Evolutionary conservation across 139 green algal species (phyloP).

Genomic region (Chlorella ohadii): DNA sequence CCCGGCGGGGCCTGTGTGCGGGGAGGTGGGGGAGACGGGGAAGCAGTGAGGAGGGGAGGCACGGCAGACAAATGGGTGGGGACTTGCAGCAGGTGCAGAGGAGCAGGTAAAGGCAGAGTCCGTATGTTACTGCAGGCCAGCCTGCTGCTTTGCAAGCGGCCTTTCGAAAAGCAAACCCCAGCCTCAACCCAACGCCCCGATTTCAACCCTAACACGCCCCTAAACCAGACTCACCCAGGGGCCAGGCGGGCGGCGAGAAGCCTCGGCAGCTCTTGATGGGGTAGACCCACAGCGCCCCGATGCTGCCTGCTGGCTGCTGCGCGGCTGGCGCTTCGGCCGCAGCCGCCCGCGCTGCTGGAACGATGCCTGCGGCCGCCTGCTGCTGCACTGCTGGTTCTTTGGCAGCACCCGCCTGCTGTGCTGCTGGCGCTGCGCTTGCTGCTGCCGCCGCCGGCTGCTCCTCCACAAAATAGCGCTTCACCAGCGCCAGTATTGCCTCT

Average conservation of each 20-base stretch:
- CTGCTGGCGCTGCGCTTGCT: background rate
- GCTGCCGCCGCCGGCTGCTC: background rate
- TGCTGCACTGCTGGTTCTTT: too few species aligned
- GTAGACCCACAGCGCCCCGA: slow-evolving; percentile 76
- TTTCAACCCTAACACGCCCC: too few species aligned
- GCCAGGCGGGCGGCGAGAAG: slow-evolving; percentile 51
- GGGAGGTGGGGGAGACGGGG: background rate
- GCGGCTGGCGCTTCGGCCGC: too few species aligned
- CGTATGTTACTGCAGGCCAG: too few species aligned
- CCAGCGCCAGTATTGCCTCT: slow-evolving; percentile 45
- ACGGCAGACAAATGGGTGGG: too few species aligned
- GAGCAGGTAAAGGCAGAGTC: too few species aligned
- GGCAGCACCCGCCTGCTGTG: background rate
- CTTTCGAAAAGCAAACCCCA: too few species aligned
- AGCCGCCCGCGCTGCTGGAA: background rate
- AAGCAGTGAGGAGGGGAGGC: background rate
- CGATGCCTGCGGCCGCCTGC: background rate
- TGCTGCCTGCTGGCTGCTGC: background rate
- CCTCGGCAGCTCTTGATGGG: slow-evolving; percentile 89
- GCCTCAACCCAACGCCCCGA: too few species aligned
- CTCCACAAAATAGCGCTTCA: slow-evolving; percentile 67
- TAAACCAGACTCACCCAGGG: slow-evolving; percentile 52
- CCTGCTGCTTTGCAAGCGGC: too few species aligned
- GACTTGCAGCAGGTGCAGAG: too few species aligned
- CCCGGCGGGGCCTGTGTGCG: slow-evolving; percentile 58